Evolutionary conservation across 495 filamentous ascomycete species (phyloP), one percentile per base, ranked within the genome.

Genomic region (Penicillium bialowiezense): DNA sequence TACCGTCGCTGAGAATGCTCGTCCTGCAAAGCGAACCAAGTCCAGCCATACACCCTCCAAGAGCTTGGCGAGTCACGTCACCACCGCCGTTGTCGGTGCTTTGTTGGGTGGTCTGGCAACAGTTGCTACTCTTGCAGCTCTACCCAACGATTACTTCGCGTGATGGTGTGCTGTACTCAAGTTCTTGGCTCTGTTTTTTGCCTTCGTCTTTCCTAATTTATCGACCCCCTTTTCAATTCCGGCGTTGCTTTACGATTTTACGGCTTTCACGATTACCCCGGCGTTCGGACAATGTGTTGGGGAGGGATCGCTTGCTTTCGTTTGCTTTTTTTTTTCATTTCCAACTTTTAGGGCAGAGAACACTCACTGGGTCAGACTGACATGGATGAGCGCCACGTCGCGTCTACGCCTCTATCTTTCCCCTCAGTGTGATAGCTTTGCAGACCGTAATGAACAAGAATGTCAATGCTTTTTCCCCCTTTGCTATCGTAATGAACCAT

Each of bases 101-200:
- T 51, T 77, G 17, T 60, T 77, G 32, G 77, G 77, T 41, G 68
- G 74, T 39, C 61, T 80, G 37, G 73, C 74, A 18, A 71, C 76
- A 35, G 69, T 80, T 55, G 76, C 71, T 24, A 58, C 68, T 23
- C 60, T 80, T 29, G 75, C 78, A 4, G 60, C 71, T 18, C 63
- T 77, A 9, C 73, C 73, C 15, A 54, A 64, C 3, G 67, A 71
- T 34, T 75, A 68, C 51, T 77, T 77, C 44, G 50, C 55, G 44
- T 55, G 36, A 44, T 20, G 24, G 48, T 12, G 23, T 12, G 18
- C 36, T 18, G 33, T 48, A 37, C 20, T 13, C 32, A 17, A 19
- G 13, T 18, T 2, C 41, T 21, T 31, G 29, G 18, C 20, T 29
- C 14, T 14, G 28, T 23, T 43, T 42, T 34, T 18, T 31, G 3